Conservation (phyloP, 352 stramenopile genomes). For the Phytophthora pistaciae region DNA sequence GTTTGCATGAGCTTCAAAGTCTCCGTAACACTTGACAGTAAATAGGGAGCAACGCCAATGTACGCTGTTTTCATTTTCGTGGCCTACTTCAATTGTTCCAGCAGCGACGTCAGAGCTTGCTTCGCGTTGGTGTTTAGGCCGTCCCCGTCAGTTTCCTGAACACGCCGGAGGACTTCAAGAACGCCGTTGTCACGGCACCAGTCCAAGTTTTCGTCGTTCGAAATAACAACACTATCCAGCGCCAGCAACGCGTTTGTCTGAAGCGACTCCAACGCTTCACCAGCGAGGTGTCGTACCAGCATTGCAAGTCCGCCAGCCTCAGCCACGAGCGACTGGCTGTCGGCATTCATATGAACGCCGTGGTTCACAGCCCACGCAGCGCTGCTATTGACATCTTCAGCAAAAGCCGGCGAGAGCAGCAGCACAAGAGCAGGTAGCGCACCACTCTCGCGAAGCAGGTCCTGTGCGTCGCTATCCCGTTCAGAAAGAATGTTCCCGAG, state of each 20-base stretch:
- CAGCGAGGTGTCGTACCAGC: constrained; percentile 60
- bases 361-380: constrained; percentile 84
- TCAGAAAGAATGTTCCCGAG: constrained; percentile 75
- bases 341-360: constrained; percentile 64
- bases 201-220: constrained; percentile 56
- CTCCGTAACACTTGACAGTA: neutral
- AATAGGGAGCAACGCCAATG: constrained; percentile 17
- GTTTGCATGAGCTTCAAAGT: constrained; percentile 3
- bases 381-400: constrained; percentile 76
- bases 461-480: constrained; percentile 64
- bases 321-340: constrained; percentile 66
- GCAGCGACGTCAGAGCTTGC: constrained; percentile 52
- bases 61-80: constrained; percentile 7
- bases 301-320: constrained; percentile 70
- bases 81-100: constrained; percentile 52
- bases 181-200: constrained; percentile 57
- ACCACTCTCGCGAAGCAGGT: constrained; percentile 65
- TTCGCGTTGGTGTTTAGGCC: constrained; percentile 64
- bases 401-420: constrained; percentile 66
- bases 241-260: constrained; percentile 79
- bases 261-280: constrained; percentile 49
- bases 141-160: constrained; percentile 59
- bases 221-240: constrained; percentile 62
- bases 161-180: constrained; percentile 43
- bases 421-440: constrained; percentile 66